These are phyloP conservation scores for Alternaria consortialis DNA, from an alignment of 2,329 filamentous ascomycete species.

Conservation along the genomic window DNA sequence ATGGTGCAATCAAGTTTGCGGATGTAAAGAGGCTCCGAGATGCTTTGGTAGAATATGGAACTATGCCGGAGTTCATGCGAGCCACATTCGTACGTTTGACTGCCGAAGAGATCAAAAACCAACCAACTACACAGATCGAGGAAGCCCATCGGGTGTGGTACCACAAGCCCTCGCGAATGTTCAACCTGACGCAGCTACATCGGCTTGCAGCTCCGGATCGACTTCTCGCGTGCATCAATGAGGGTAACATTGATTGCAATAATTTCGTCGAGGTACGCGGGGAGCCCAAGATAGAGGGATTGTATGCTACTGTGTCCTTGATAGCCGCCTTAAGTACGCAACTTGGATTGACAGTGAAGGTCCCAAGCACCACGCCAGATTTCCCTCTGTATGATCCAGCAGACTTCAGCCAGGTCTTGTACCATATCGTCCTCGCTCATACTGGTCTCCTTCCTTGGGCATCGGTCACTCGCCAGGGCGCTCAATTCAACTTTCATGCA, in stretches of 20 bases:
- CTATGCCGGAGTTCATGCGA: constrained; percentile 11
- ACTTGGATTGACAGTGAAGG: constrained; percentile 7
- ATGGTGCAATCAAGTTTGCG: background rate
- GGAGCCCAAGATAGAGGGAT: constrained; percentile 24
- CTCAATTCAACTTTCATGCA: constrained; percentile 22
- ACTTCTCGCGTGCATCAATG: constrained; percentile 7
- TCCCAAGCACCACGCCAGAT: background rate
- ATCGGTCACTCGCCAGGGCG: constrained; percentile 19
- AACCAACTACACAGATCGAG: background rate
- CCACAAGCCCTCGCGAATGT: constrained; percentile 28
- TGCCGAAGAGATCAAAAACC: background rate
- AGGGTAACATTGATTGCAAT: constrained; percentile 15
- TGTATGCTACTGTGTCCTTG: constrained; percentile 22
- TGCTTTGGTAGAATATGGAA: constrained; percentile 7
- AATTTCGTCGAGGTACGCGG: constrained; percentile 32
- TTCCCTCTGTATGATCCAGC: constrained; percentile 18
- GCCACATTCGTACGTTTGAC: constrained; percentile 11
- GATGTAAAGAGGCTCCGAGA: constrained; percentile 9
- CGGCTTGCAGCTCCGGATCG: constrained; percentile 10
- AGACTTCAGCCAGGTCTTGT: constrained; percentile 27
- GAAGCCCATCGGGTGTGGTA: constrained; percentile 18
- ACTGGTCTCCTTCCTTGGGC: constrained; percentile 23
- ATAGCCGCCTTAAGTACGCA: constrained; percentile 12
- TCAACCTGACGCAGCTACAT: constrained; percentile 31
- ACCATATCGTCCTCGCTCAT: constrained; percentile 23